Percentiles rank a stretch among this genome's conserved stretches.
These are phyloP conservation scores for Rhinocladiella mackenziei DNA, from an alignment of 2,329 filamentous ascomycete species.

Conservation along the genomic window DNA sequence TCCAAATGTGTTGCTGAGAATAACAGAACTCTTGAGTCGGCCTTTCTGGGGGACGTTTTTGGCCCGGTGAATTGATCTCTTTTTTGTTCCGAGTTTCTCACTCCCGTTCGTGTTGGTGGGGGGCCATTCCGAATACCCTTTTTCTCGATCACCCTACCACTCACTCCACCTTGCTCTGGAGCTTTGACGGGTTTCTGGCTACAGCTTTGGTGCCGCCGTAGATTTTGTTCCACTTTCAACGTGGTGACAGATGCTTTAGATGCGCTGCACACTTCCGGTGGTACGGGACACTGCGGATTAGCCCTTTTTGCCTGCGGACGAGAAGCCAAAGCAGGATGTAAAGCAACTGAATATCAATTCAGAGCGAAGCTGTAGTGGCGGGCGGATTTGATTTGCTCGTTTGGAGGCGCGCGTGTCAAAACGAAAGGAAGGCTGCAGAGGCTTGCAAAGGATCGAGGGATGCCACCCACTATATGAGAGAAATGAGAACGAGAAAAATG, in stretches of 20 bases:
- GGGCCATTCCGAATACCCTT: conserved; percentile 11
- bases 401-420: conserved; percentile 14
- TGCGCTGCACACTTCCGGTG: conserved; percentile 16
- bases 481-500: too few species aligned
- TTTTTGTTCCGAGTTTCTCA: conserved; percentile 10
- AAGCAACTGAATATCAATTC: conserved; percentile 11
- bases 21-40: too few species aligned
- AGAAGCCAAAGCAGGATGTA: conserved; percentile 4
- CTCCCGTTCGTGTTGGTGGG: conserved; percentile 9
- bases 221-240: conserved; percentile 11
- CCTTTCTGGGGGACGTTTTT: too few species aligned
- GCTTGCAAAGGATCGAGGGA: too few species aligned
- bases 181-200: neutral
- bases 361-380: conserved; percentile 16
- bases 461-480: too few species aligned
- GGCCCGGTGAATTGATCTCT: neutral
- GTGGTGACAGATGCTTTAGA: neutral
- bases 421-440: conserved; percentile 18
- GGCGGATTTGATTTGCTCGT: conserved; percentile 19
- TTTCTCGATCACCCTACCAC: conserved; percentile 12
- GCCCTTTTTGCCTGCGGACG: conserved; percentile 4
- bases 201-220: conserved; percentile 8
- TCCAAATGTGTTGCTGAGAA: too few species aligned
- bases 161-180: conserved; percentile 6
- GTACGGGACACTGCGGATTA: conserved; percentile 15